Conservation (phyloP, 2,329 filamentous ascomycete genomes). For the Aspergillus puulaauensis region DNA sequence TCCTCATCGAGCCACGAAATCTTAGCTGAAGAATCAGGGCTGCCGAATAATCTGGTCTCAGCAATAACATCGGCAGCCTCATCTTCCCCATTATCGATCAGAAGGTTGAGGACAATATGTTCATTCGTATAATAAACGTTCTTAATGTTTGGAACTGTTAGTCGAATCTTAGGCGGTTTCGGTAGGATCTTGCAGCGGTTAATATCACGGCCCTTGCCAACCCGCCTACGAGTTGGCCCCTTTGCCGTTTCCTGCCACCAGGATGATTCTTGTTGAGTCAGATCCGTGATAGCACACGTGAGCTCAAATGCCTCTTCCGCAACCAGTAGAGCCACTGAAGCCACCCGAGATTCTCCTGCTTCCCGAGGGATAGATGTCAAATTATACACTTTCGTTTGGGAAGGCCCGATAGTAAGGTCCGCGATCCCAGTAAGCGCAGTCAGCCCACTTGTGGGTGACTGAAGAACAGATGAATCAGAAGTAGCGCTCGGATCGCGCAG, state of each 20-base stretch:
- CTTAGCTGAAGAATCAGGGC: conserved; percentile 46
- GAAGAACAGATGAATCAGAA: conserved; percentile 26
- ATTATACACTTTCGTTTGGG: conserved; percentile 68
- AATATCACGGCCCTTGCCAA: conserved; percentile 49
- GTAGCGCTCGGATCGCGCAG: conserved; percentile 34
- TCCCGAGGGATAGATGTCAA: conserved; percentile 75
- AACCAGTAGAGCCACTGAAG: conserved; percentile 63
- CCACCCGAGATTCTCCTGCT: conserved; percentile 71
- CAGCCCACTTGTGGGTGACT: conserved; percentile 36
- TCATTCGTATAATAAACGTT: conserved; percentile 87
- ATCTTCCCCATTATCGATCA: conserved; percentile 79
- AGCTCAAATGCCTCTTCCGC: conserved; percentile 66
- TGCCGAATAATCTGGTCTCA: conserved; percentile 66
- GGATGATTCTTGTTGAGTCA: conserved; percentile 31
- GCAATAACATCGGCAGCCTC: conserved; percentile 71
- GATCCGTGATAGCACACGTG: conserved; percentile 59
- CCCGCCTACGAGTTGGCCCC: conserved; percentile 34
- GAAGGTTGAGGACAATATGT: conserved; percentile 64
- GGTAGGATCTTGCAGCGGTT: conserved; percentile 72
- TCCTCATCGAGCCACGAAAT: conserved; percentile 48
- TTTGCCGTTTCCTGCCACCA: conserved; percentile 46
- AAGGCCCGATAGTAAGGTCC: conserved; percentile 66
- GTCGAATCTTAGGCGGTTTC: conserved; percentile 86
- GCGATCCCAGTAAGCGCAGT: conserved; percentile 54
- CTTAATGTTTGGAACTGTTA: conserved; percentile 62